phyloP scores from a whole-genome alignment of 345 rosid genomes.

The Noccaea bulbosa region DNA sequence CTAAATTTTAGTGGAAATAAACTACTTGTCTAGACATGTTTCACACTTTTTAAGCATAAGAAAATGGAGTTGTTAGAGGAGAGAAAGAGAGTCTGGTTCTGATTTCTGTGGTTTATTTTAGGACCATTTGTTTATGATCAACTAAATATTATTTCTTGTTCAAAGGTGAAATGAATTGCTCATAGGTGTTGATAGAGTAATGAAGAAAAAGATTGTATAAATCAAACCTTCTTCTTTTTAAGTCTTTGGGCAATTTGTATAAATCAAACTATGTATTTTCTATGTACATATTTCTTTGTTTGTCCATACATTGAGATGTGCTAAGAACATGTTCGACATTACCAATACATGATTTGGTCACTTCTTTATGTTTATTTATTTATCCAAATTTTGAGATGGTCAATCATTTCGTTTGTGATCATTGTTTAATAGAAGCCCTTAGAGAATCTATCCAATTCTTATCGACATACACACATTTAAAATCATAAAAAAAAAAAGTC shows the following conservation, averaged over 20 bases:
- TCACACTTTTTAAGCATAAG: not conserved
- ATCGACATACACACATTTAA: not conserved
- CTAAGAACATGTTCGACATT: slow-evolving; percentile 40
- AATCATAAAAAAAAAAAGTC: not conserved
- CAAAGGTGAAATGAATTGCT: not conserved
- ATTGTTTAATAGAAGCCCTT: not conserved
- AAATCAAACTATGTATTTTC: not conserved
- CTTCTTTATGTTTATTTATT: slow-evolving; percentile 14
- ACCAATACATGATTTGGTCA: slow-evolving; percentile 37
- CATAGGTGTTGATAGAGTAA: not conserved
- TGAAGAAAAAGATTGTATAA: not conserved
- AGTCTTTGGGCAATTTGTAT: slow-evolving; percentile 3
- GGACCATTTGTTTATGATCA: not conserved
- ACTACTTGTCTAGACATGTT: not conserved
- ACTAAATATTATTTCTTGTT: not conserved
- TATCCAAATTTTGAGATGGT: slow-evolving; percentile 2
- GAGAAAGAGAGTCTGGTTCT: not conserved
- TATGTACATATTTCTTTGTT: not conserved
- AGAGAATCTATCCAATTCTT: slow-evolving; percentile 8
- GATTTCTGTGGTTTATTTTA: not conserved
- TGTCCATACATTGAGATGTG: slow-evolving; percentile 12
- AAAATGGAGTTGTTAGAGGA: slow-evolving; percentile 14
- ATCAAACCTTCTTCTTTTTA: not conserved
- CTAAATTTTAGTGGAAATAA: not conserved
- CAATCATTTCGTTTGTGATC: not conserved